phyloP scores from a whole-genome alignment of 2,329 filamentous ascomycete genomes.

The Scytalidium lignicola region DNA sequence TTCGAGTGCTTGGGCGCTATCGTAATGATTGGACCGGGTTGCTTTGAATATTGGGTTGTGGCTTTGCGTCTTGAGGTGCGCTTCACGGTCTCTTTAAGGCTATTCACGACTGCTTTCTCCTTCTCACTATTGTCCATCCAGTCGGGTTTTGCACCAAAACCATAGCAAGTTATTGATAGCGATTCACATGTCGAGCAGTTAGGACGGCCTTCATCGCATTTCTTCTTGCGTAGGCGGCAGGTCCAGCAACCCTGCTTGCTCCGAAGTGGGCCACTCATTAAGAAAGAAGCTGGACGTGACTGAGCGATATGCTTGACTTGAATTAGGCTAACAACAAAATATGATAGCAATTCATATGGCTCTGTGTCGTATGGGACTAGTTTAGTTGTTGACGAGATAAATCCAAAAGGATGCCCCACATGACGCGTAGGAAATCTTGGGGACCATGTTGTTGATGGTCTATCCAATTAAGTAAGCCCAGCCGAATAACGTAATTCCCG shows the following conservation, averaged over 20 bases:
- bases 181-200: slow-evolving; percentile 56
- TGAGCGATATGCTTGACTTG: no score
- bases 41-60: slow-evolving; percentile 26
- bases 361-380: no score
- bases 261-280: not conserved
- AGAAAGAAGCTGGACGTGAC: not conserved
- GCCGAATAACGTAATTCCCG: no score
- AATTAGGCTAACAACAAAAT: no score
- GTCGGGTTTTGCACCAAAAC: slow-evolving; percentile 34
- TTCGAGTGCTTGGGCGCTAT: slow-evolving; percentile 13
- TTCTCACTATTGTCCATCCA: slow-evolving; percentile 24
- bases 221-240: slow-evolving; percentile 59
- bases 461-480: no score
- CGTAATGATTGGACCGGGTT: slow-evolving; percentile 6
- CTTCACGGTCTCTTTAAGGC: slow-evolving; percentile 50
- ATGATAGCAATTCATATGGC: no score
- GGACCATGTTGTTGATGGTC: no score
- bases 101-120: slow-evolving; percentile 43
- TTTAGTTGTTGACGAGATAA: no score
- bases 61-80: slow-evolving; percentile 38
- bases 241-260: slow-evolving; percentile 55
- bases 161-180: slow-evolving; percentile 54
- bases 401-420: no score
- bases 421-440: no score
- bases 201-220: slow-evolving; percentile 58